These are phyloP conservation scores for Pterocarpus santalinus DNA, from an alignment of 306 rosid genomes.

Conservation along the genomic window DNA sequence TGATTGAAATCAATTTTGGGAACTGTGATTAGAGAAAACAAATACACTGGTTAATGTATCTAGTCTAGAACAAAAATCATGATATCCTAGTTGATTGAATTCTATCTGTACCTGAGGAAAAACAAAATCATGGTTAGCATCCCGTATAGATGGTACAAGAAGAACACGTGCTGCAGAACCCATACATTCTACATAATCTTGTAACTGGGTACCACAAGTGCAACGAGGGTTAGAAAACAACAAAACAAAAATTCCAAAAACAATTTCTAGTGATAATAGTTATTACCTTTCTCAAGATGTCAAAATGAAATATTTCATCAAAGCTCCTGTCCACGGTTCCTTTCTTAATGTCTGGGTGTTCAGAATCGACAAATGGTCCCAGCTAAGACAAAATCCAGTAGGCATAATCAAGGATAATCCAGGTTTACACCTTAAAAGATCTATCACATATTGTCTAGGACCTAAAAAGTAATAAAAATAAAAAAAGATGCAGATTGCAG, in stretches of 20 bases:
- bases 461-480: constrained; percentile 18
- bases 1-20: constrained; percentile 36
- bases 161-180: constrained; percentile 75
- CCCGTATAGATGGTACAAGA: constrained; percentile 87
- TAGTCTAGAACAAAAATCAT: not conserved
- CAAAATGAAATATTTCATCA: constrained; percentile 77
- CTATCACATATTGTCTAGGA: constrained; percentile 35
- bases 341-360: constrained; percentile 85
- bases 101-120: constrained; percentile 83
- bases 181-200: constrained; percentile 74
- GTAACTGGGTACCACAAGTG: constrained; percentile 61
- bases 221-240: constrained; percentile 31
- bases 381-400: constrained; percentile 61
- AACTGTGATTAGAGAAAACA: constrained; percentile 28
- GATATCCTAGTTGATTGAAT: constrained; percentile 32
- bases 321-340: constrained; percentile 77
- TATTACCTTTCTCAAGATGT: constrained; percentile 80
- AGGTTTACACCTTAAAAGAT: constrained; percentile 25
- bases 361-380: constrained; percentile 94
- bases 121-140: constrained; percentile 88
- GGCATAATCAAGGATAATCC: constrained; percentile 33
- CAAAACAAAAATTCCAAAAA: constrained; percentile 7
- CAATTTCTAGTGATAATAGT: not conserved
- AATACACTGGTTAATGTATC: constrained; percentile 23
- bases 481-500: constrained; percentile 36